Evolutionary conservation across 495 filamentous ascomycete species (phyloP).

Genomic region (Aspergillus saccharolyticus): DNA sequence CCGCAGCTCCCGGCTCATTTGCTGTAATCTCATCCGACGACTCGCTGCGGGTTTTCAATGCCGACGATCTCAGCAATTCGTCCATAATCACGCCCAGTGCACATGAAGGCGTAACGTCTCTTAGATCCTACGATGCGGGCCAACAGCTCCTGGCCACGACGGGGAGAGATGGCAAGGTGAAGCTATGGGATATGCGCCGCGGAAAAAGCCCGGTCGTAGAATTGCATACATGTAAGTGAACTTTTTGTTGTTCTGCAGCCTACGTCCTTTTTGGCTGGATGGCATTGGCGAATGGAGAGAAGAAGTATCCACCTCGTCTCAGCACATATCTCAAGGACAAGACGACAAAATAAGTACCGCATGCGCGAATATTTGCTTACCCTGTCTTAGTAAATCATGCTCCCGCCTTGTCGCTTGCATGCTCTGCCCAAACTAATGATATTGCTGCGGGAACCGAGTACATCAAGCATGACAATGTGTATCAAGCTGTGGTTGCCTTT

Average conservation of each 20-base stretch:
- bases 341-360: not conserved
- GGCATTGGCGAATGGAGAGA: too few species aligned
- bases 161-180: conserved; percentile 46
- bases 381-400: conserved; percentile 34
- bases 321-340: too few species aligned
- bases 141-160: conserved; percentile 38
- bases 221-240: conserved; percentile 37
- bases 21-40: conserved; percentile 55
- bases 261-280: not conserved
- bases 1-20: conserved; percentile 29
- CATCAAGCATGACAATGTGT: conserved; percentile 37
- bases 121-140: conserved; percentile 30
- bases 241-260: conserved; percentile 8
- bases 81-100: conserved; percentile 29
- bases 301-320: too few species aligned
- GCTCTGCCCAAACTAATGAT: conserved; percentile 49
- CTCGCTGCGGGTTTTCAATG: conserved; percentile 48
- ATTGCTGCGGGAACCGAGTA: conserved; percentile 79
- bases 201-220: conserved; percentile 26
- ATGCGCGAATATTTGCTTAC: conserved; percentile 9
- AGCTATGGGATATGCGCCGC: conserved; percentile 42
- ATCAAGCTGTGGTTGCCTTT: conserved; percentile 65
- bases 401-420: conserved; percentile 66
- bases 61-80: conserved; percentile 30
- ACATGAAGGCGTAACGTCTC: conserved; percentile 43